Evolutionary conservation across 192 early-diverging fungal genomes (phyloP).

Genomic region (Coemansia erecta): DNA sequence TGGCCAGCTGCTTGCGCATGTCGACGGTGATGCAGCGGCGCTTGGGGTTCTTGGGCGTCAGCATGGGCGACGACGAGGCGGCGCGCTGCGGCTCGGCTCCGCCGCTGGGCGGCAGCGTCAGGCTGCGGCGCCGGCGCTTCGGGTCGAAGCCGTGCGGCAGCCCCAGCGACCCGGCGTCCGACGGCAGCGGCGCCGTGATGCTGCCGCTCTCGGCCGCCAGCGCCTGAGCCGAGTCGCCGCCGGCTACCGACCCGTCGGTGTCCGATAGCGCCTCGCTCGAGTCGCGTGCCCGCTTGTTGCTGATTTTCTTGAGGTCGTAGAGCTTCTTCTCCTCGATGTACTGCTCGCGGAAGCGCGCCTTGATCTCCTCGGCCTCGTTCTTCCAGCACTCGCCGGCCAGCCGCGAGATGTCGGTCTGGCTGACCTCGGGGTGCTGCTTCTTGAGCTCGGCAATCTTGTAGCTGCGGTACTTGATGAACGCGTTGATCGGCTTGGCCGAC

Average conservation of each 20-base stretch:
- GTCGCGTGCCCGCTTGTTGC: constrained; percentile 36
- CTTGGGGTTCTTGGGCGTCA: constrained; percentile 30
- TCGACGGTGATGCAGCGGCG: constrained; percentile 46
- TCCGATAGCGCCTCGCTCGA: constrained; percentile 22
- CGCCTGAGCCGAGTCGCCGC: background rate
- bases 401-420: constrained; percentile 52
- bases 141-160: constrained; percentile 29
- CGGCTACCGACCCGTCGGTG: constrained; percentile 13
- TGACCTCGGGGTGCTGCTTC: constrained; percentile 41
- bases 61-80: constrained; percentile 38
- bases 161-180: background rate
- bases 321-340: constrained; percentile 46
- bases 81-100: constrained; percentile 8
- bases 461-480: constrained; percentile 54
- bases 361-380: constrained; percentile 44
- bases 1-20: constrained; percentile 51
- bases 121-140: constrained; percentile 37
- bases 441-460: constrained; percentile 53
- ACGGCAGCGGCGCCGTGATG: constrained; percentile 27
- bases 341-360: constrained; percentile 42
- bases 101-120: constrained; percentile 27
- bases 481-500: constrained; percentile 52
- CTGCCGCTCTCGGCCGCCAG: constrained; percentile 1
- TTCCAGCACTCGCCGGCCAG: constrained; percentile 53
- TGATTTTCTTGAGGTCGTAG: constrained; percentile 49